phyloP scores from a whole-genome alignment of 1,284 basidiomycete species.

The Trichosporon sp. region DNA sequence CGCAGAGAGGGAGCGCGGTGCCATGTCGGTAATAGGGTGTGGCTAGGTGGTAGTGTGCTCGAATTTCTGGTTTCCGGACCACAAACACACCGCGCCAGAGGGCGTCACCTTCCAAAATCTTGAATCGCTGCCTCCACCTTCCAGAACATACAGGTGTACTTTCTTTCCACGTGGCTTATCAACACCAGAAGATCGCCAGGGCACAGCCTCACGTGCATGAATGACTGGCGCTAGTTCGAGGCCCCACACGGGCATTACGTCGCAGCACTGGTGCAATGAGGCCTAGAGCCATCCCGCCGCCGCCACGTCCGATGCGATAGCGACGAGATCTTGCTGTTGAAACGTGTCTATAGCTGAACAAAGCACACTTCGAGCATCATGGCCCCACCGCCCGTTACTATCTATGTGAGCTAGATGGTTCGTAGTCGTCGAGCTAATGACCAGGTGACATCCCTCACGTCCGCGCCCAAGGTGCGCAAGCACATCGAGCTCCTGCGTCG shows the following conservation, averaged over 20 bases:
- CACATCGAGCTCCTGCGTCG: slow-evolving; percentile 41
- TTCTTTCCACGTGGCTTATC: neutral
- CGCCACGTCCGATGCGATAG: neutral
- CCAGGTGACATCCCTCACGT: slow-evolving; percentile 43
- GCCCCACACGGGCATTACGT: neutral
- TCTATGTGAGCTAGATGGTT: slow-evolving; percentile 26
- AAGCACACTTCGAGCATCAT: slow-evolving; percentile 11
- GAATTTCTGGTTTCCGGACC: neutral
- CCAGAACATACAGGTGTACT: neutral
- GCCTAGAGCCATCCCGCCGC: neutral
- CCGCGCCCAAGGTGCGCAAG: slow-evolving; percentile 38
- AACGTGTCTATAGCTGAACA: neutral
- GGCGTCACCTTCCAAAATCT: slow-evolving; percentile 10
- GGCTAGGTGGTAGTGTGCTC: neutral
- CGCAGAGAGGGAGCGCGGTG: slow-evolving; percentile 11
- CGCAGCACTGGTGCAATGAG: neutral
- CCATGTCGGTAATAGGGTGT: slow-evolving; percentile 10
- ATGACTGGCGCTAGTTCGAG: neutral
- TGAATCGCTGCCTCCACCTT: slow-evolving; percentile 8
- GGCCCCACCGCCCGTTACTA: slow-evolving; percentile 33
- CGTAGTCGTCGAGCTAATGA: neutral
- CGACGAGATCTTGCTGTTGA: neutral
- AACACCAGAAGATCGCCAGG: neutral
- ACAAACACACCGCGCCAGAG: neutral
- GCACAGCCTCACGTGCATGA: no score